Evolutionary conservation across 2,329 filamentous ascomycete genomes (phyloP), one percentile per base, ranked within the genome.

Genomic region (Colletotrichum euphorbiae): DNA sequence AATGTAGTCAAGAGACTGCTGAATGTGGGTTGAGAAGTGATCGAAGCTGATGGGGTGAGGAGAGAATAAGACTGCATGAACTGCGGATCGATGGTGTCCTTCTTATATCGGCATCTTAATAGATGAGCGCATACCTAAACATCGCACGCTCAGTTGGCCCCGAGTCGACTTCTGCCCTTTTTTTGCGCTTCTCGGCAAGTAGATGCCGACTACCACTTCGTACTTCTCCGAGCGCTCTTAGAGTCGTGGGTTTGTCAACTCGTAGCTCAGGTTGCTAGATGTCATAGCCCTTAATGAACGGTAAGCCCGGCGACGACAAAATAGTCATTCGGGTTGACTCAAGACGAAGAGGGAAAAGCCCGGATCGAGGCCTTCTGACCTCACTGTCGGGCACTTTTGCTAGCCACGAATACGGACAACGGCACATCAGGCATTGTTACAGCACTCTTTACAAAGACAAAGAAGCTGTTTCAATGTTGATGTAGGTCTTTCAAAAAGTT

Each of bases 41-140:
- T 48, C 9, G 48, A 66, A 21, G 57, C 51, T 67, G 45, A 9
- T 64, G 60, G 15, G 64, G 21, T 65, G 61, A 45, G 21, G 55
- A 55, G 24, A 4, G 31, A 4, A 19, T 28, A 4, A 7, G 6
- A 3, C 4, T 9, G 2, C 28, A 2, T 7, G 13, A 43, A n/a
- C 11, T 2, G 15, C 12, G 31, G 31, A 28, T 15, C 15, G 3
- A 12, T 9, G 33, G n/a, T 2, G 61, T 24, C 28, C 40, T 66
- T 55, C 40, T 66, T 55, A 60, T 69, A 64, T 7, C 36, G 42
- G 21, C 33, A 13, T 2, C 4, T 5, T 2, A 21, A 33, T 15
- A 21, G 0, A 28, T 19, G 9, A 13, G 12, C n/a, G 1, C 9
- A 6, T 15, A 8, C n/a, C 3, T 6, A 0, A 21, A 31, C 6